phyloP scores from a whole-genome alignment of 2,329 filamentous ascomycete genomes.

The Penicillium sp. region DNA sequence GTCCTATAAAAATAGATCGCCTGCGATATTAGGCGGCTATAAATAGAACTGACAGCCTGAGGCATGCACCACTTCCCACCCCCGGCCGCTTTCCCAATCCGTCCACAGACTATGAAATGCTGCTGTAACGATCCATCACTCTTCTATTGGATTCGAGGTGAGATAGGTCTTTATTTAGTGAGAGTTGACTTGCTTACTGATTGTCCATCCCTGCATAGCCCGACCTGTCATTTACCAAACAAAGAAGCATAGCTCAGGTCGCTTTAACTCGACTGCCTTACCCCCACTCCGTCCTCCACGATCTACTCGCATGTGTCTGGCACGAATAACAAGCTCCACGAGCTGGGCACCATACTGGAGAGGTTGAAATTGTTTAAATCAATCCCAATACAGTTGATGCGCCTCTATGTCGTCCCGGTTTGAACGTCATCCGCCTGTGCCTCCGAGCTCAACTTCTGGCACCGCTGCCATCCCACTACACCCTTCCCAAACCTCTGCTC shows the following conservation, averaged over 20 bases:
- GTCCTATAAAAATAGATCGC: conserved; percentile 13
- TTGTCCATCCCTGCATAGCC: not conserved
- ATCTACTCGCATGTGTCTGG: conserved; percentile 17
- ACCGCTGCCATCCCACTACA: conserved; percentile 19
- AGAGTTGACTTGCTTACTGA: conserved; percentile 1
- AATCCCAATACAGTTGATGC: conserved; percentile 18
- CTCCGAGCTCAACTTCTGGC: conserved; percentile 23
- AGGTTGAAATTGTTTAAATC: not conserved
- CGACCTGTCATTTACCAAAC: not conserved
- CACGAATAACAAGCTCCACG: conserved; percentile 12
- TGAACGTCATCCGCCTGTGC: conserved; percentile 32
- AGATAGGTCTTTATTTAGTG: conserved; percentile 1
- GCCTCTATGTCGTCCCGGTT: conserved; percentile 40
- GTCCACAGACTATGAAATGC: conserved; percentile 20
- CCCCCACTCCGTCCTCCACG: conserved; percentile 14
- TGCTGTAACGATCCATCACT: conserved; percentile 4
- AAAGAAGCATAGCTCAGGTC: conserved; percentile 6
- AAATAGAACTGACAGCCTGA: conserved; percentile 11
- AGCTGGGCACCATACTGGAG: conserved; percentile 1
- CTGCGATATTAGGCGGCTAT: not conserved
- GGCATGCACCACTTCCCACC: conserved; percentile 8
- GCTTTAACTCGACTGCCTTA: conserved; percentile 5
- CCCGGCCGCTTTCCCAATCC: conserved; percentile 24
- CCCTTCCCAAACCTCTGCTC: conserved; percentile 15
- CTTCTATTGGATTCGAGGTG: not conserved